Evolutionary conservation across 257 asterid genomes (phyloP).

Genomic region (Solanum lycopersicoides): DNA sequence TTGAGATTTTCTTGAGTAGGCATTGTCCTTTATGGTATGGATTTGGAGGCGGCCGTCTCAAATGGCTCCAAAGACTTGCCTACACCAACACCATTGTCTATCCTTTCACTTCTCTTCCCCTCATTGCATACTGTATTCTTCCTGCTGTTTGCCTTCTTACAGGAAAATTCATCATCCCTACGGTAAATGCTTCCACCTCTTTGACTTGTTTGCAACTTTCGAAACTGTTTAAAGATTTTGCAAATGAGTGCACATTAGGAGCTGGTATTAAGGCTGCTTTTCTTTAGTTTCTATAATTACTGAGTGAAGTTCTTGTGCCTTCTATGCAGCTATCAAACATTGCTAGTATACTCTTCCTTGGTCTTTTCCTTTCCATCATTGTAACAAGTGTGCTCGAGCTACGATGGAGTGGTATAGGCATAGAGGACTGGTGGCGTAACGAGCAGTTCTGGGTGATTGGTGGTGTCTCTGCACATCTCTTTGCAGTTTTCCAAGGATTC

Average conservation of each 20-base stretch:
- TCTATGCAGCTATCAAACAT: constrained; percentile 61
- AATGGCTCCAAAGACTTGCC: constrained; percentile 83
- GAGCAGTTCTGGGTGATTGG: constrained; percentile 99
- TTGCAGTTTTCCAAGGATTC: constrained; percentile 97
- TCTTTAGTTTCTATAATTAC: not conserved
- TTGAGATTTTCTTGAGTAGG: constrained; percentile 87
- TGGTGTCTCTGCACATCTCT: constrained; percentile 93
- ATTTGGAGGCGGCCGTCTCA: constrained; percentile 87
- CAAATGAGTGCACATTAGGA: not conserved
- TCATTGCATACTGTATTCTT: constrained; percentile 70
- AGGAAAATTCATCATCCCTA: constrained; percentile 92
- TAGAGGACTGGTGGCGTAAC: constrained; percentile 91
- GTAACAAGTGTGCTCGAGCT: constrained; percentile 77
- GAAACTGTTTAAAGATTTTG: not conserved
- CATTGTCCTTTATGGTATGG: constrained; percentile 99
- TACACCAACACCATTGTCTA: constrained; percentile 89
- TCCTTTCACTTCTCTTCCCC: constrained; percentile 94
- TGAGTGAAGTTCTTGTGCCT: not conserved
- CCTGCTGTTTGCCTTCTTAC: constrained; percentile 93
- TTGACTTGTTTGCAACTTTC: not conserved
- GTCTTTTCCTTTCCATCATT: constrained; percentile 82
- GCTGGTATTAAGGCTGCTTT: not conserved
- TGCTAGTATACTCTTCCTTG: constrained; percentile 79
- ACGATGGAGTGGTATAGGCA: constrained; percentile 92
- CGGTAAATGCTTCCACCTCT: constrained; percentile 37